A percentile compares a stretch with the other conserved stretches of the same genome.
phyloP scores from a whole-genome alignment of 169 alveolate genomes.

The Sarcocystis neurona region DNA sequence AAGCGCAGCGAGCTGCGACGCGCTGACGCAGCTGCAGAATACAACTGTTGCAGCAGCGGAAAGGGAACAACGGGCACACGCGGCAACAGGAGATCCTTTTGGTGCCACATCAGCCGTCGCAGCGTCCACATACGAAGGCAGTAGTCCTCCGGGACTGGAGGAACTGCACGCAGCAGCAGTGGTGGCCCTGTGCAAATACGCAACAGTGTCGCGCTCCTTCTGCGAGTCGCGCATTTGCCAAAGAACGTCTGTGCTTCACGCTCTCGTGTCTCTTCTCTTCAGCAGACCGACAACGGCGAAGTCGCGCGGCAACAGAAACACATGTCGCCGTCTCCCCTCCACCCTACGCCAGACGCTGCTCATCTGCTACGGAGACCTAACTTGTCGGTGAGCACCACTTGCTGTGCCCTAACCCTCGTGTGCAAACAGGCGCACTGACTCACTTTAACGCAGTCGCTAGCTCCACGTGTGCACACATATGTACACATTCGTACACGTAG shows the following conservation, averaged over 20 bases:
- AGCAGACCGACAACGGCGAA: not conserved
- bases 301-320: not conserved
- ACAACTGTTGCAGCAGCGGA: too few relatives aligned
- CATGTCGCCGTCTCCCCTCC: slow-evolving; percentile 2
- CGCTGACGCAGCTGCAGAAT: too few relatives aligned
- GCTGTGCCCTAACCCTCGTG: not conserved
- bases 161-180: slow-evolving; percentile 37
- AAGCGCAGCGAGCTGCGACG: too few relatives aligned
- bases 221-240: slow-evolving; percentile 21
- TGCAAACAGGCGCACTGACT: not conserved
- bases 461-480: not conserved
- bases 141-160: not conserved
- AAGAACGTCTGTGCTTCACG: slow-evolving; percentile 21
- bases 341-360: slow-evolving; percentile 5
- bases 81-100: too few relatives aligned
- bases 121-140: too few relatives aligned
- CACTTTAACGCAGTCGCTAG: not conserved
- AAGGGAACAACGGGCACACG: too few relatives aligned
- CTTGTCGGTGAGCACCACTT: slow-evolving; percentile 9
- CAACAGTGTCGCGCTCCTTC: slow-evolving; percentile 26
- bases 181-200: slow-evolving; percentile 29
- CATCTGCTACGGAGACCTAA: slow-evolving; percentile 31
- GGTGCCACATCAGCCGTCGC: too few relatives aligned
- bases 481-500: not conserved
- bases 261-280: slow-evolving; percentile 33